Base-by-base conservation (phyloP, 495 filamentous ascomycete genomes). In the Penicillium macrosclerotiorum region DNA sequence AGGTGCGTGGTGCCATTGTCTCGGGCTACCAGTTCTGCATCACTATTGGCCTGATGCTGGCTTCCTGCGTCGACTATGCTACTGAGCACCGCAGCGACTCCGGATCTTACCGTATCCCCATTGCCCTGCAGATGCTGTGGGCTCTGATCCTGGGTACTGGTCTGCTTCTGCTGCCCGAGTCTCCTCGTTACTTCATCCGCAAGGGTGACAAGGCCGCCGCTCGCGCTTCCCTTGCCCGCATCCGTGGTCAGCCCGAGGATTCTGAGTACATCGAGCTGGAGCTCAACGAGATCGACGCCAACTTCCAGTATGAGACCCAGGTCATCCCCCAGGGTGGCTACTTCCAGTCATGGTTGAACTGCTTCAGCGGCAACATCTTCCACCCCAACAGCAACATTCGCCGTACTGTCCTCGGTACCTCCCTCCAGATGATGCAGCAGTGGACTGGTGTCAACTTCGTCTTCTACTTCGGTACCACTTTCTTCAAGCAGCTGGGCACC, bases 371-470 rank as follows among this genome's bases (percentile, higher is more conserved):
- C 41, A 79, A 68, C 34, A 72, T 90, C 62, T 78, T 61, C 55
- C 67, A 73, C 18, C 71, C 76, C 25, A 78, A 76, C 65, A 78
- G 73, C 62, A 86, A 85, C 65, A 29, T 88, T 27, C 84, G 87
- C 59, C 85, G 86, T 46, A 88, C 85, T 14, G 77, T 89, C 47
- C 75, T 90, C 31, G 88, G 88, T 59, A 85, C 80, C 32, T 81
- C 80, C 12, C 72, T 90, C 26, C 86, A 90, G 73, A 86, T 87
- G 81, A 85, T 88, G 78, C 86, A 90, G 67, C 86, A 90, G 71
- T 68, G 91, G 74, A 84, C 88, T 19, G 88, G 88, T 72, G 83
- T 94, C 69, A 93, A 94, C 77, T 92, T 93, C 74, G 83, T 94
- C 71, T 92, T 94, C 80, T 95, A 91, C 76, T 93, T 86, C 65